Evolutionary conservation across 352 stramenopile species (phyloP), one percentile per base, ranked within the genome.

Genomic region (Aphanomyces cochlioides): DNA sequence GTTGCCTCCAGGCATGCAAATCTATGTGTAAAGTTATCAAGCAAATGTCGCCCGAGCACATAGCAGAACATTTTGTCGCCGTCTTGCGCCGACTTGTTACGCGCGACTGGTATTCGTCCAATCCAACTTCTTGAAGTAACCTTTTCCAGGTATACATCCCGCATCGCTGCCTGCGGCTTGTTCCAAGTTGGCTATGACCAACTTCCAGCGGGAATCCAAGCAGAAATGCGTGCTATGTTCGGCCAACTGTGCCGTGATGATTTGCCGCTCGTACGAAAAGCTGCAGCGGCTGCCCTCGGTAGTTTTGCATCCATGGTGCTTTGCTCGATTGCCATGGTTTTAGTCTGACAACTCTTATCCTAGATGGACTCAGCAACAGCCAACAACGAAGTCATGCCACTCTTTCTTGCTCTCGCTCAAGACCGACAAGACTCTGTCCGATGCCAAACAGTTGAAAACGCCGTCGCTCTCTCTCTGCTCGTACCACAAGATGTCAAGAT

Each of bases 391-490:
- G 78, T 98, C 70, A 65, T 97, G 54, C 86, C 88, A 48, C 75
- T 96, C 13, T 98, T 96, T 72, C 73, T 89, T 13, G 73, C 77
- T 36, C 77, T 98, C 43, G 82, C 87, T 15, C 81, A 87, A 65
- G 95, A 98, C 74, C 90, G 96, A 12, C 92, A 98, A 75, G 97
- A 99, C 76, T 98, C 91, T 3, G 97, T 99, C 21, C 81, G 97
- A 72, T 90, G 99, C 79, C 96, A 99, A 77, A 97, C 94, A 17
- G 96, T 98, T 53, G 93, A 98, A 74, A 99, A 99, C 75, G 98
- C 96, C 72, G 90, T 98, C 15, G 87, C 85, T 1, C 90, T 99
- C 66, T 96, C 96, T 4, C 82, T 79, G 36, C 80, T 99, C 56
- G 82, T 96, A 28, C 72, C 79, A 4, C 67, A 84, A 48, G 81